Percentiles rank a stretch among this genome's conserved stretches.
Evolutionary conservation across 2,329 filamentous ascomycete species (phyloP).

Genomic region (Xylariaceae sp.): DNA sequence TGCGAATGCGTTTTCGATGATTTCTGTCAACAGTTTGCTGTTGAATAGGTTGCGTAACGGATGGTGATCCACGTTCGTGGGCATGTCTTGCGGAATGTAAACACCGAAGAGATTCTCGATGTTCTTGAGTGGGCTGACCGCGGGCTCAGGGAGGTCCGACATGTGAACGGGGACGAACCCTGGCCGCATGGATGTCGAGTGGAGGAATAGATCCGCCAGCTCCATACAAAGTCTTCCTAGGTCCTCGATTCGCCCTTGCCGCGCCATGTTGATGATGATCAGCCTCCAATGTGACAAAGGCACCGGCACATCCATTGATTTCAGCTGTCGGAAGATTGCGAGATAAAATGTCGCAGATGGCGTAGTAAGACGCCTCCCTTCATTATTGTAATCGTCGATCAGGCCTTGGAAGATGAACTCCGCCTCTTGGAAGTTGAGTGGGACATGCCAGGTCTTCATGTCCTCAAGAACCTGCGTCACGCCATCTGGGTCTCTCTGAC

Average conservation of each 20-base stretch:
- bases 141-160: constrained; percentile 38
- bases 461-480: constrained; percentile 36
- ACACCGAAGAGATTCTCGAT: constrained; percentile 33
- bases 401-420: constrained; percentile 30
- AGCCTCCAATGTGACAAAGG: constrained; percentile 40
- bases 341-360: constrained; percentile 30
- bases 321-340: constrained; percentile 34
- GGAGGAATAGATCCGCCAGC: constrained; percentile 38
- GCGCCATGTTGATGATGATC: constrained; percentile 41
- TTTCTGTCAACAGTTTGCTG: constrained; percentile 34
- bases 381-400: constrained; percentile 21
- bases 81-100: constrained; percentile 40
- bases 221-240: constrained; percentile 41
- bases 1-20: constrained; percentile 45
- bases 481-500: constrained; percentile 24
- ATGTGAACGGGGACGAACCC: constrained; percentile 41
- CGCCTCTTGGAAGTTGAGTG: constrained; percentile 30
- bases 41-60: constrained; percentile 46
- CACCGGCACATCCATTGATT: constrained; percentile 38
- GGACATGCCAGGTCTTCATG: constrained; percentile 34
- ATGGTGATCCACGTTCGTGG: constrained; percentile 38
- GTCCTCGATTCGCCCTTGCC: constrained; percentile 40
- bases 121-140: constrained; percentile 31
- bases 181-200: constrained; percentile 24
- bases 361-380: constrained; percentile 17